Evolutionary conservation across 192 early-diverging fungal genomes (phyloP), one percentile per base, ranked within the genome.

Genomic region (Rhizophagus clarus): DNA sequence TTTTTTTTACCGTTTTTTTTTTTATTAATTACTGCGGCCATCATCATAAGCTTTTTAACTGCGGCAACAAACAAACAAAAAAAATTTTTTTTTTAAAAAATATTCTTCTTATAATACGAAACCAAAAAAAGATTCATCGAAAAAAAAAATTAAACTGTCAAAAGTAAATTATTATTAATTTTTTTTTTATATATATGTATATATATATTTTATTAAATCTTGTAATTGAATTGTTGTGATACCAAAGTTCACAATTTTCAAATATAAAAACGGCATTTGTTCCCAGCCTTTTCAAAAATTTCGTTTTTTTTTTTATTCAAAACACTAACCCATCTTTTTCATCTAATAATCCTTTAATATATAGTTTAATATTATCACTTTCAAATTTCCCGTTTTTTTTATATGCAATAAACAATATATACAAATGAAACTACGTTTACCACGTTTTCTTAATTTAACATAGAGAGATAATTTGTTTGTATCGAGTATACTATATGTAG

Each of bases 91-190:
- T 51, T 51, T 20, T 15, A 56, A n/a, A n/a, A n/a, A n/a, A n/a
- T n/a, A 56, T 15, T 56, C 51, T 56, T 56, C 51, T 20, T 20
- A 47, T 34, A 51, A 56, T 15, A 17, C 51, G 51, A 56, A 20
- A 56, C 51, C 51, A 56, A 56, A 56, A 56, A 56, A 56, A 56
- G 51, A 56, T 56, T 56, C 51, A 56, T 56, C 51, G 51, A 56
- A 56, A 56, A 56, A 20, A 20, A 56, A 20, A 56, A 56, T 15
- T 42, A 34, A 34, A 34, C 34, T 34, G 34, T 34, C 34, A 34
- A 34, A 34, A 34, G 40, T 42, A 42, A 42, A 42, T 8, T 42
- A 42, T 42, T n/a, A n/a, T n/a, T n/a, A n/a, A n/a, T n/a, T n/a
- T 42, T 42, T 42, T 42, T 42, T 10, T 42, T 42, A n/a, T n/a